Percentiles rank a stretch among this genome's conserved stretches.
Evolutionary conservation across 2,329 filamentous ascomycete species (phyloP).

Genomic region (Lomentospora prolificans): DNA sequence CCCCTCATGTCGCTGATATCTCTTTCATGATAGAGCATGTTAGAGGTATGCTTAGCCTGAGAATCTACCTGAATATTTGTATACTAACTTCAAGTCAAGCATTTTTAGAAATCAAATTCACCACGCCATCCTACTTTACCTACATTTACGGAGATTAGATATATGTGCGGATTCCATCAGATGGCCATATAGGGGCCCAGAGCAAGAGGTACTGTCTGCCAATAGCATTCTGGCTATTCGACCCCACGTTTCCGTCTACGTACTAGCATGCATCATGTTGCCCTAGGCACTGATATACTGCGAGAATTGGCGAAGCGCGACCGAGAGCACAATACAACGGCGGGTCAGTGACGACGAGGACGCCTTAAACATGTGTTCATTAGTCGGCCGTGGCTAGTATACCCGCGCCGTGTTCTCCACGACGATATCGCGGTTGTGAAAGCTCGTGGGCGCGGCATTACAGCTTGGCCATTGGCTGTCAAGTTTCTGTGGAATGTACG

Average conservation of each 20-base stretch:
- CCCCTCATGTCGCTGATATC: too few relatives aligned
- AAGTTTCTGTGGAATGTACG: not conserved
- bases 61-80: too few relatives aligned
- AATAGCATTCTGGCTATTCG: not conserved
- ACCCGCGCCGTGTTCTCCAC: not conserved
- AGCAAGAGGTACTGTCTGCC: not conserved
- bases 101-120: too few relatives aligned
- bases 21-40: too few relatives aligned
- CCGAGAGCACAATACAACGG: too few relatives aligned
- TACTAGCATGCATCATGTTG: not conserved
- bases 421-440: not conserved
- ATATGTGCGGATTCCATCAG: too few relatives aligned
- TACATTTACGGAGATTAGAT: too few relatives aligned
- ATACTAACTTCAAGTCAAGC: too few relatives aligned
- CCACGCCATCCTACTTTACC: too few relatives aligned
- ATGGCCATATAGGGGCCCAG: too few relatives aligned
- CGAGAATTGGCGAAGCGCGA: not conserved
- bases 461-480: not conserved
- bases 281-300: not conserved
- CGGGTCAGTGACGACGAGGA: not conserved
- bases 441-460: not conserved
- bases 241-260: not conserved
- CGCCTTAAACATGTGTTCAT: not conserved
- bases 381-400: not conserved
- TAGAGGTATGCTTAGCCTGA: too few relatives aligned